These are phyloP conservation scores for Capronia epimyces DNA, from an alignment of 2,329 filamentous ascomycete species.

Conservation along the genomic window DNA sequence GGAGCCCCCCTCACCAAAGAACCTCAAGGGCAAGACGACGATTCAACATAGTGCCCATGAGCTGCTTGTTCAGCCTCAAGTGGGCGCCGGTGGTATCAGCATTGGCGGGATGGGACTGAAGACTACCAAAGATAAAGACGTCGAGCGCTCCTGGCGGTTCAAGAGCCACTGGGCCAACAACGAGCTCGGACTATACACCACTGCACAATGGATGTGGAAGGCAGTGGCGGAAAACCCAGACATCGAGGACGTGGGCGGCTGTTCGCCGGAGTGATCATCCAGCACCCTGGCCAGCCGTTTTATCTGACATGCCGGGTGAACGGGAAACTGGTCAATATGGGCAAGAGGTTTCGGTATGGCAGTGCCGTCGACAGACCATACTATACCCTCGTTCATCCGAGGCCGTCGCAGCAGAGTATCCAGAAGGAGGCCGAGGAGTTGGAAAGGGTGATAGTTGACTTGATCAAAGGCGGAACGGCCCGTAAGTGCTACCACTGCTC, in stretches of 20 bases:
- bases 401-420: neutral
- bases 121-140: slow-evolving; percentile 1
- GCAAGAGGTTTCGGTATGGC: slow-evolving; percentile 4
- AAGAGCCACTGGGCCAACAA: slow-evolving; percentile 4
- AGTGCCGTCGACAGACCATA: slow-evolving; percentile 1
- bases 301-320: slow-evolving; percentile 3
- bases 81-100: neutral
- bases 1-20: slow-evolving; percentile 4
- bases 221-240: slow-evolving; percentile 6
- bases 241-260: slow-evolving; percentile 5
- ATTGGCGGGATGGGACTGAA: neutral
- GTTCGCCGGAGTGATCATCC: slow-evolving; percentile 1
- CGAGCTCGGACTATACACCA: slow-evolving; percentile 1
- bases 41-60: slow-evolving; percentile 1
- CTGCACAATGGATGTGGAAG: slow-evolving; percentile 5
- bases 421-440: neutral
- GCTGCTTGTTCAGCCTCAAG: slow-evolving; percentile 1
- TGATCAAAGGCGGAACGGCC: neutral
- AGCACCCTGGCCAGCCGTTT: slow-evolving; percentile 5
- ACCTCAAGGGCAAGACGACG: neutral
- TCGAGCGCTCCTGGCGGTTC: slow-evolving; percentile 5
- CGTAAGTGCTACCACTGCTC: too few species aligned
- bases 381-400: slow-evolving; percentile 1
- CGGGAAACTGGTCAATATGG: neutral
- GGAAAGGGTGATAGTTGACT: neutral